phyloP scores from a whole-genome alignment of 176 grass and related monocot species.

The Hyparrhenia diplandra region DNA sequence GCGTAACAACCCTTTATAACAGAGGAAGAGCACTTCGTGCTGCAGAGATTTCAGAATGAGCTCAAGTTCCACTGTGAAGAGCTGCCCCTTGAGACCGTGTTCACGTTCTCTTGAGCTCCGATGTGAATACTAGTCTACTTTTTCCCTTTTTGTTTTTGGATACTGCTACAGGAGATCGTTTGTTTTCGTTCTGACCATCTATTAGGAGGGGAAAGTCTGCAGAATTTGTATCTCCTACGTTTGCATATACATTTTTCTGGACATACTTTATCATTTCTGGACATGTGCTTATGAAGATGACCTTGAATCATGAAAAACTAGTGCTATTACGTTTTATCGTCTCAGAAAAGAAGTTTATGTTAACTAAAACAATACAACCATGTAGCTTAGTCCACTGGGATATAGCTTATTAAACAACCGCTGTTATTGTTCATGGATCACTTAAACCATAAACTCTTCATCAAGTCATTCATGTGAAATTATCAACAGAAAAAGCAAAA shows the following conservation, averaged over 20 bases:
- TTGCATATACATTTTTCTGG: neutral
- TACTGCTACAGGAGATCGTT: neutral
- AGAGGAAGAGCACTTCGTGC: slow-evolving; percentile 59
- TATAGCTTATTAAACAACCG: neutral
- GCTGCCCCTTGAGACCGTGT: slow-evolving; percentile 38
- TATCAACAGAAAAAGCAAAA: neutral
- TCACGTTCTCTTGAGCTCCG: neutral
- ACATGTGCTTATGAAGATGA: neutral
- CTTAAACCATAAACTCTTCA: neutral
- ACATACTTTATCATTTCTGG: no score
- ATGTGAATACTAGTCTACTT: neutral
- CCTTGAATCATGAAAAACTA: neutral
- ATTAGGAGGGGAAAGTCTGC: neutral
- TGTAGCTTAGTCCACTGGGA: neutral
- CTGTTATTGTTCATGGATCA: neutral
- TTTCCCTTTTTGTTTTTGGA: neutral
- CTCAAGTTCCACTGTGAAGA: slow-evolving; percentile 63
- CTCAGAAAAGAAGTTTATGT: no score
- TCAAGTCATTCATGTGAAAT: neutral
- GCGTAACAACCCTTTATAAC: slow-evolving; percentile 73
- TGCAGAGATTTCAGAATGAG: slow-evolving; percentile 78
- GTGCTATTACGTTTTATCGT: no score
- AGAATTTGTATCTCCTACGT: neutral
- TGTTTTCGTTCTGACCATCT: neutral
- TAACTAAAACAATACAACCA: no score